phyloP scores from a whole-genome alignment of 495 filamentous ascomycete genomes.

The Penicillium waksmanii region DNA sequence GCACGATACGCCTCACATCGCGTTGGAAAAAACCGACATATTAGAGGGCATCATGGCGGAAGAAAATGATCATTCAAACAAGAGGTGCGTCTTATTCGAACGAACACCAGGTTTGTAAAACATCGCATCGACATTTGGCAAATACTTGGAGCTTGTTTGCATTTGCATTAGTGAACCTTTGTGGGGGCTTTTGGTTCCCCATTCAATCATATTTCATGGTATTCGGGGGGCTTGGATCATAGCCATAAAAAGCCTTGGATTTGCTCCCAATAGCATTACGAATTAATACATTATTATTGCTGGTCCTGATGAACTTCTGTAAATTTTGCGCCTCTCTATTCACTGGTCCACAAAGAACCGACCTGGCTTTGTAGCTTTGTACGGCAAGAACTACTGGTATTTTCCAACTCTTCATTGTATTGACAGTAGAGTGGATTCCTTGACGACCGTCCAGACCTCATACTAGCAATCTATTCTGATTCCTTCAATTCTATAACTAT shows the following conservation, averaged over 20 bases:
- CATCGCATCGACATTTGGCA: neutral
- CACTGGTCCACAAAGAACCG: no score
- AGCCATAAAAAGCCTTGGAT: neutral
- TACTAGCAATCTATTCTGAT: no score
- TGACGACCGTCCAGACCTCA: no score
- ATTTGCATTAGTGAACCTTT: neutral
- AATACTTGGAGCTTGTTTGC: neutral
- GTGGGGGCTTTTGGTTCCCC: neutral
- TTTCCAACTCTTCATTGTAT: no score
- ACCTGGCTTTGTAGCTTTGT: no score
- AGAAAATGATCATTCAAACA: slow-evolving; percentile 7
- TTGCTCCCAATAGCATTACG: neutral
- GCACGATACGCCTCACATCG: slow-evolving; percentile 29
- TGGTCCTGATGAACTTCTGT: neutral
- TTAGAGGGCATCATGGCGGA: slow-evolving; percentile 11
- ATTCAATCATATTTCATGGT: neutral
- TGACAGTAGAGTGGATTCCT: no score
- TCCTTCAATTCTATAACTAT: no score
- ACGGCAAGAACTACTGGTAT: no score
- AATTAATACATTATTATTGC: neutral
- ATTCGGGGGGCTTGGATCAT: neutral
- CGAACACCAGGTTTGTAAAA: neutral
- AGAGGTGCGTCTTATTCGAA: neutral
- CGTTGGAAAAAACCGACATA: slow-evolving; percentile 12
- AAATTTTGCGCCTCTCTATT: no score